Evolutionary conservation across 768 basidiomycete species (phyloP), one percentile per base, ranked within the genome.

Genomic region (Tylopilus cervinicoccineus): DNA sequence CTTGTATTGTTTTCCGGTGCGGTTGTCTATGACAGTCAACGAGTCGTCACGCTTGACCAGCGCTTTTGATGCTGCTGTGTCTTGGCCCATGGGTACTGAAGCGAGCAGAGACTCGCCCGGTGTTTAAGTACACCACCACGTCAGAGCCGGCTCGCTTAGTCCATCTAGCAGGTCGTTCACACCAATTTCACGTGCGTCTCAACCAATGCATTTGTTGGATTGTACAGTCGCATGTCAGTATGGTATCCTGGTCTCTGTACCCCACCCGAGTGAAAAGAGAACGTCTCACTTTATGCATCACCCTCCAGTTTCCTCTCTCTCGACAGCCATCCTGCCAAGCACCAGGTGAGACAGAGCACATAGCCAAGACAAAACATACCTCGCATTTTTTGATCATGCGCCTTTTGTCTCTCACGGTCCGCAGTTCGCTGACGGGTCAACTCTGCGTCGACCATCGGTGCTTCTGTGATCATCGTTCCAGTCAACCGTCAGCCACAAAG

Each of bases 1-100:
- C 24, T 69, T 78, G 70, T 85, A 86, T 3, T 78, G 76, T 64
- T 84, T 86, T 24, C 88, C 89, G 3, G 92, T 93, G 48, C 92
- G 82, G 65, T 93, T 90, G 71, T 93, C 92, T 49, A 70, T 71
- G 58, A 93, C 81, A 6, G 83, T 85, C 39, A 93, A 72, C 50
- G 63, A 68, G 13, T 68, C 58, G 37, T 61, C 56, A 5, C 60
- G 55, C 12, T 29, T 34, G 14, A 32, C 7, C 38, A n/a, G n/a
- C n/a, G n/a, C n/a, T n/a, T 48, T 59, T 26, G 63, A 51, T 14
- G 56, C 38, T 6, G 53, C 41, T 3, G 58, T 42, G 17, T 63
- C 58, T 40, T 65, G 58, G 10, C 65, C 65, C 65, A 67, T 67
- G n/a, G 23, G 13, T 24, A 23, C 13, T n/a, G 2, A 24, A 7